phyloP scores from a whole-genome alignment of 768 basidiomycete genomes.

The Mycena amicta region DNA sequence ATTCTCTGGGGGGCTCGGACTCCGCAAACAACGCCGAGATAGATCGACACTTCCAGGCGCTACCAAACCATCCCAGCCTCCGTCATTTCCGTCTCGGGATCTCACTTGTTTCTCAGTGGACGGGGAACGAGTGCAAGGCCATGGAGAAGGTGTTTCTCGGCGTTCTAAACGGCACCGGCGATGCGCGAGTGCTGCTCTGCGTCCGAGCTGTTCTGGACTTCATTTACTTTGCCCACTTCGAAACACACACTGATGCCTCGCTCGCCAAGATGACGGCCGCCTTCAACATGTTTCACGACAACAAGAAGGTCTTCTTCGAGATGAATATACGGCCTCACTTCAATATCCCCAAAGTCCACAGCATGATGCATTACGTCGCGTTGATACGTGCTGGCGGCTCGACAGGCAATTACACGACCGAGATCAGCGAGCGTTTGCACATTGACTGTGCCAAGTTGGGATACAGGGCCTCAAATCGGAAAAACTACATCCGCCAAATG shows the following conservation, averaged over 20 bases:
- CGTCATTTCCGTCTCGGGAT: not conserved
- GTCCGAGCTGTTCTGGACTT: constrained; percentile 9
- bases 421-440: not conserved
- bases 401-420: not conserved
- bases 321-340: constrained; percentile 33
- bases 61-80: not conserved
- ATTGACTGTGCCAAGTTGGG: not conserved
- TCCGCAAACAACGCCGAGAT: constrained; percentile 4
- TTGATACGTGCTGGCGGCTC: constrained; percentile 29
- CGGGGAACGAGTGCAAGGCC: not conserved
- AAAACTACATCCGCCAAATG: not conserved
- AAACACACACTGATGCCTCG: constrained; percentile 1
- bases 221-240: constrained; percentile 6
- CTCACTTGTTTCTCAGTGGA: not conserved
- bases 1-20: constrained; percentile 29
- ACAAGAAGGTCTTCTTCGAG: constrained; percentile 5
- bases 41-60: constrained; percentile 16
- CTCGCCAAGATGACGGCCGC: not conserved
- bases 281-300: not conserved
- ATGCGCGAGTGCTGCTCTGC: not conserved
- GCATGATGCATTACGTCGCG: constrained; percentile 28
- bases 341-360: constrained; percentile 41
- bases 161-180: constrained; percentile 3
- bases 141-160: constrained; percentile 7
- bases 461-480: constrained; percentile 29